phyloP scores from a whole-genome alignment of 1,139 yeast species.

The Magnusiomyces sp. region DNA sequence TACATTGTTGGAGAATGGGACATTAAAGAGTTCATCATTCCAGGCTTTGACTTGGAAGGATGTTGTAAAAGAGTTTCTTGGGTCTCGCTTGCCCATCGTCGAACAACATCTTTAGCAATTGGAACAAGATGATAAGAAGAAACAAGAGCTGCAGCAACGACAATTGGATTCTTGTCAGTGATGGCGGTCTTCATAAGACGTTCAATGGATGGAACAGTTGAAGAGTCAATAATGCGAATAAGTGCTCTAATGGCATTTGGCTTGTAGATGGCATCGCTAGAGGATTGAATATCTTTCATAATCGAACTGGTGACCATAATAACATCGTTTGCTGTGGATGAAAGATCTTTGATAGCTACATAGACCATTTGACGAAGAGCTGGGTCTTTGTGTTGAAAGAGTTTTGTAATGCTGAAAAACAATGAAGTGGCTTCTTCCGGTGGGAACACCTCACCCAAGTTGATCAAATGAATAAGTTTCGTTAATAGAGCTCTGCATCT shows the following conservation, averaged over 20 bases:
- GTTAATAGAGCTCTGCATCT: conserved; percentile 77
- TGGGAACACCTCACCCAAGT: conserved; percentile 83
- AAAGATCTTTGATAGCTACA: conserved; percentile 84
- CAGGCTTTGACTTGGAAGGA: conserved; percentile 37
- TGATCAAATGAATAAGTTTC: conserved; percentile 54
- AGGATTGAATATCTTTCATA: conserved; percentile 89
- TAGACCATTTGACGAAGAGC: conserved; percentile 91
- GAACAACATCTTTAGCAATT: conserved; percentile 82
- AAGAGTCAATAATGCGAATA: conserved; percentile 80
- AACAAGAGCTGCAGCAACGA: conserved; percentile 87
- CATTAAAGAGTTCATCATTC: background rate
- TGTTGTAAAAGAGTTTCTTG: conserved; percentile 79
- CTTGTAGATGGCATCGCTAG: conserved; percentile 75
- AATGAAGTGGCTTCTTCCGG: conserved; percentile 83
- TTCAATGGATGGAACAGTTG: conserved; percentile 91
- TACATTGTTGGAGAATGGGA: conserved; percentile 45
- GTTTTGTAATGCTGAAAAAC: conserved; percentile 87
- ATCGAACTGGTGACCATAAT: conserved; percentile 96
- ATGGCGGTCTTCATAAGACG: conserved; percentile 87
- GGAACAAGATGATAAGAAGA: conserved; percentile 87
- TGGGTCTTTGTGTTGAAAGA: conserved; percentile 88
- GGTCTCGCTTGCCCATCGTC: conserved; percentile 88
- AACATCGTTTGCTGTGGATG: conserved; percentile 78
- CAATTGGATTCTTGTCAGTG: conserved; percentile 81
- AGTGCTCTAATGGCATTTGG: conserved; percentile 94